A percentile compares a stretch with the other conserved stretches of the same genome.
Conservation (phyloP, 768 basidiomycete species). For the Pleurotus pulmonarius region DNA sequence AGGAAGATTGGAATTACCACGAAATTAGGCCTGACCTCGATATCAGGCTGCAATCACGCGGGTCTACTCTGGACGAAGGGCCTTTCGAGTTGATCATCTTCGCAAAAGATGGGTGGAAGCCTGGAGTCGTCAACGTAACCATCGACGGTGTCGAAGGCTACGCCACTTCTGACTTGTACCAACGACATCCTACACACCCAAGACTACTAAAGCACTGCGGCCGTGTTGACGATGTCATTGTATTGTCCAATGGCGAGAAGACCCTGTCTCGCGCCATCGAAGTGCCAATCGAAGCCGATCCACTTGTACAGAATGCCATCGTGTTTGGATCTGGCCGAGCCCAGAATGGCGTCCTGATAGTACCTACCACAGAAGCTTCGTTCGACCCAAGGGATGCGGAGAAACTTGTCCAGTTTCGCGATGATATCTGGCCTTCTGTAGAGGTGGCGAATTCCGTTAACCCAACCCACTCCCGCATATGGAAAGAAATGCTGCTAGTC, state of each 20-base stretch:
- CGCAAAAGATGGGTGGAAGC: neutral
- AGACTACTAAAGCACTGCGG: slow-evolving; percentile 18
- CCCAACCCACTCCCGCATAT: slow-evolving; percentile 1
- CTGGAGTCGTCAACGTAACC: slow-evolving; percentile 5
- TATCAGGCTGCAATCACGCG: neutral
- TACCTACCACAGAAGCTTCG: slow-evolving; percentile 17
- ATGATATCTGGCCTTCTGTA: slow-evolving; percentile 31
- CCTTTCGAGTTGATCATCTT: neutral
- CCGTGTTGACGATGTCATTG: slow-evolving; percentile 18
- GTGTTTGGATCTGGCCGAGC: slow-evolving; percentile 36
- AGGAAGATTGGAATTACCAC: neutral
- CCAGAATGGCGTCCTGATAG: slow-evolving; percentile 27
- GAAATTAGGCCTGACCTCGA: neutral
- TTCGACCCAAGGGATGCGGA: slow-evolving; percentile 24
- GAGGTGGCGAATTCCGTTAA: slow-evolving; percentile 15
- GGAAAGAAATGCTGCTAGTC: slow-evolving; percentile 43
- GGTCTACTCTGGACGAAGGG: neutral
- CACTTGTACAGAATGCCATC: slow-evolving; percentile 22
- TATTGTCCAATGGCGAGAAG: slow-evolving; percentile 17
- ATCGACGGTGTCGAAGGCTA: slow-evolving; percentile 13
- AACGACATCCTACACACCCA: slow-evolving; percentile 20
- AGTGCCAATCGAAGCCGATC: neutral
- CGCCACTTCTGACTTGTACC: slow-evolving; percentile 17
- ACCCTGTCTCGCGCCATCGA: neutral
- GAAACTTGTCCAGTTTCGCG: slow-evolving; percentile 24